These are phyloP conservation scores for Phaeoacremonium minimum DNA, from an alignment of 2,329 filamentous ascomycete genomes.

Conservation along the genomic window DNA sequence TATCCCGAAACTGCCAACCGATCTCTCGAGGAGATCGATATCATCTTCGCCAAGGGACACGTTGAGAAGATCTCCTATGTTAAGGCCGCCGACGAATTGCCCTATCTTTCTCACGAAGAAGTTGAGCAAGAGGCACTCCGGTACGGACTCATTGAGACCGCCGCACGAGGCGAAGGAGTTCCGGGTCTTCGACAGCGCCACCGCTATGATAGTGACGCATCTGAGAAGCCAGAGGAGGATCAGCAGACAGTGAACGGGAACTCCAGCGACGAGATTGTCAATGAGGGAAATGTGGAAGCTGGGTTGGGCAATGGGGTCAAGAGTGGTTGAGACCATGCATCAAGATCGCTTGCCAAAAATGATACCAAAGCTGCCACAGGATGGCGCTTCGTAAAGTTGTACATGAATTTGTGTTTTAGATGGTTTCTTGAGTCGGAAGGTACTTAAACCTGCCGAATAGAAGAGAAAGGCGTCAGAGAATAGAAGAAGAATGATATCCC, in stretches of 20 bases:
- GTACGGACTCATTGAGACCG: slow-evolving; percentile 20
- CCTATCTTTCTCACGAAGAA: slow-evolving; percentile 44
- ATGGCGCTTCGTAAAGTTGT: no score
- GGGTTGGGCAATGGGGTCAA: neutral
- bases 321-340: no score
- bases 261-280: neutral
- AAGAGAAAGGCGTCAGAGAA: no score
- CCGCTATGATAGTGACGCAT: neutral
- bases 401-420: no score
- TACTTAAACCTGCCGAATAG: no score
- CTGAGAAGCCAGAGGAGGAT: neutral
- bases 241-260: neutral
- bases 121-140: slow-evolving; percentile 42
- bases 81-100: slow-evolving; percentile 51
- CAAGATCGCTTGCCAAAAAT: no score
- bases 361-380: no score
- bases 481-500: no score
- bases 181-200: no score
- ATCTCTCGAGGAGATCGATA: slow-evolving; percentile 65
- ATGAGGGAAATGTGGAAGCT: neutral
- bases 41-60: slow-evolving; percentile 53
- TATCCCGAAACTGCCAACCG: slow-evolving; percentile 51
- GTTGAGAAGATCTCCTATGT: slow-evolving; percentile 58
- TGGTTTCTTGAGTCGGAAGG: no score
- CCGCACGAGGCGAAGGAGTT: slow-evolving; percentile 5